These are phyloP conservation scores for Cladosporium phlei DNA, from an alignment of 2,329 filamentous ascomycete species.

Conservation along the genomic window DNA sequence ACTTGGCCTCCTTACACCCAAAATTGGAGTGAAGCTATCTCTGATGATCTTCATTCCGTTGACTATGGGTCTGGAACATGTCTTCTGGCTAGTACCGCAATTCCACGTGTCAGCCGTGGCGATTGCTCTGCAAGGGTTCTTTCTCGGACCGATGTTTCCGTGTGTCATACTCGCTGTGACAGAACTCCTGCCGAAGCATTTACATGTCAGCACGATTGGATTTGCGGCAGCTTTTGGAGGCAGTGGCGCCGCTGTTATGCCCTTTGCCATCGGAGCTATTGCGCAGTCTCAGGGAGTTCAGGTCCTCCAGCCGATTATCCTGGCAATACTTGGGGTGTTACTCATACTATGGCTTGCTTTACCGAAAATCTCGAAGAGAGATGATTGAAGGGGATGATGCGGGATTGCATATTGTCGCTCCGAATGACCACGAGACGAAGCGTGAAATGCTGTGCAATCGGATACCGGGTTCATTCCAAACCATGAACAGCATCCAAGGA, in stretches of 20 bases:
- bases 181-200: slow-evolving; percentile 65
- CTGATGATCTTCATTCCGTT: slow-evolving; percentile 59
- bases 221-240: slow-evolving; percentile 76
- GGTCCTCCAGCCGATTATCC: slow-evolving; percentile 56
- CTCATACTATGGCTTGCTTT: slow-evolving; percentile 49
- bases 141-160: slow-evolving; percentile 74
- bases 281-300: slow-evolving; percentile 57
- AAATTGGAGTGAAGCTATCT: slow-evolving; percentile 63
- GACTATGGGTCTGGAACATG: slow-evolving; percentile 60
- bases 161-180: slow-evolving; percentile 68
- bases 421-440: no score
- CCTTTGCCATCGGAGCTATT: slow-evolving; percentile 63
- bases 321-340: slow-evolving; percentile 50
- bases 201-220: slow-evolving; percentile 76
- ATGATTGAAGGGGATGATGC: slow-evolving; percentile 22
- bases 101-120: slow-evolving; percentile 70
- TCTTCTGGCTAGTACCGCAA: slow-evolving; percentile 77
- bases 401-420: no score
- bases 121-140: slow-evolving; percentile 69
- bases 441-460: no score
- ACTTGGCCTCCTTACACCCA: slow-evolving; percentile 70
- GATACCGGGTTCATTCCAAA: no score
- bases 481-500: no score
- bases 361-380: slow-evolving; percentile 44
- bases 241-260: slow-evolving; percentile 63